Base-by-base conservation (phyloP, 1,284 basidiomycete species). In the Exobasidium rhododendri region DNA sequence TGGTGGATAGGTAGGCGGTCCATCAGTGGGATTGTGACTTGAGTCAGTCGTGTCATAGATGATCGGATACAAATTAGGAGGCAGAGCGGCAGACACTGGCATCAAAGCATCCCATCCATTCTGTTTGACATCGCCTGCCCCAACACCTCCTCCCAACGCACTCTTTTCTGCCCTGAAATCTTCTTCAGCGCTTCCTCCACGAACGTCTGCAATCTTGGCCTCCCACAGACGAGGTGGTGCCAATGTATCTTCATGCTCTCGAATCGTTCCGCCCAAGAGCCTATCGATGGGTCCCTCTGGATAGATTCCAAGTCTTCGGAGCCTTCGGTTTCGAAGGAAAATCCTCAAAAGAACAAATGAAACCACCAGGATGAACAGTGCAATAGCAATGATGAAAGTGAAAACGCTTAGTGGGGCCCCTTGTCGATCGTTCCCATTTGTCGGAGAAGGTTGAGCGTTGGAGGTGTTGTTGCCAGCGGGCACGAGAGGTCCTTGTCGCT, bases 301-400 rank as follows among this genome's bases (percentile, higher is more conserved):
- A 20, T 69, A 59, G 20, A 75, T 54, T 6, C 73, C 73, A n/a
- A 74, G 57, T 4, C 70, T 66, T 20, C 73, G 62, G 1, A 75
- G 64, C 29, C 73, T 63, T 22, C 73, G 68, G 45, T 75, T 75
- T 52, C 73, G 63, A 59, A 75, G 59, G 57, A 74, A 70, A 58
- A 75, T 74, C 53, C 73, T 63, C 32, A 75, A 47, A 10, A 75
- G 72, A 35, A 75, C 71, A 46, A 75, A 75, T 56, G 71, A 69
- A 54, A 75, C 71, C 24, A 75, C 72, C 30, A 75, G 61, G 55
- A 75, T 67, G 47, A 75, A 75, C 24, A 75, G 69, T n/a, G 73
- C 73, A 61, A 75, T 72, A 28, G 73, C 73, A 70, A 67, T 60
- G 53, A 59, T 45, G 24, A 53, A 55, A 56, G 44, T 70, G 58